phyloP scores from a whole-genome alignment of 106 monocot species.

The Ottelia alismoides region DNA sequence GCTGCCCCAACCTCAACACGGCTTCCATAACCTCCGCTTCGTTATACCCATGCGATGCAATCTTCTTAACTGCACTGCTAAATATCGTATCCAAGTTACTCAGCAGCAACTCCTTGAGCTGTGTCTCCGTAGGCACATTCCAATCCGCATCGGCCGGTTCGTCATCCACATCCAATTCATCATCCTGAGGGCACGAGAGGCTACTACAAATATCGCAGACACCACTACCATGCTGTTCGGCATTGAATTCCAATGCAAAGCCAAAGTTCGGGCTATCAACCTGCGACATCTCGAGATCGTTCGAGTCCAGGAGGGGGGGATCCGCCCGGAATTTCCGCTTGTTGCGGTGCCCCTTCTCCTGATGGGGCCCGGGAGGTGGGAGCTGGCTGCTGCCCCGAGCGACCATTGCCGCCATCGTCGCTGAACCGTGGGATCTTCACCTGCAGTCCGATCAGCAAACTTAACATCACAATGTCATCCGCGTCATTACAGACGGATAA shows the following conservation, averaged over 20 bases:
- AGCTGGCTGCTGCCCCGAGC: conserved; percentile 23
- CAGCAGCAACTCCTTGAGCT: conserved; percentile 64
- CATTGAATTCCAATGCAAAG: conserved; percentile 17
- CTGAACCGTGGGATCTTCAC: too few relatives aligned
- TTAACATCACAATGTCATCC: too few relatives aligned
- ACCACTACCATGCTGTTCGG: conserved; percentile 28
- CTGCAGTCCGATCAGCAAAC: too few relatives aligned
- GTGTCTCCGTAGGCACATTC: conserved; percentile 39
- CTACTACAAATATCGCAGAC: conserved; percentile 34
- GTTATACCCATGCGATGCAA: conserved; percentile 48
- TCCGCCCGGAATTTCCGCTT: conserved; percentile 86
- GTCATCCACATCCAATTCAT: conserved; percentile 31
- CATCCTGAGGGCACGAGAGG: conserved; percentile 1
- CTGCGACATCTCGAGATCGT: conserved; percentile 10
- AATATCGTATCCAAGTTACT: conserved; percentile 47
- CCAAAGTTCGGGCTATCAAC: conserved; percentile 27
- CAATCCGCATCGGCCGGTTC: conserved; percentile 53
- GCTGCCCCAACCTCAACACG: conserved; percentile 40
- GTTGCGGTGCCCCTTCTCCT: conserved; percentile 62
- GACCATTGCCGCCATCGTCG: conserved; percentile 62
- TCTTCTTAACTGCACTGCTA: conserved; percentile 40
- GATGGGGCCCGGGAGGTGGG: conserved; percentile 31
- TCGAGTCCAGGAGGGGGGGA: conserved; percentile 32
- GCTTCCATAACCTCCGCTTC: conserved; percentile 51
- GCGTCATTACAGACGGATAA: too few relatives aligned